A percentile compares a stretch with the other conserved stretches of the same genome.
Conservation (phyloP, 2,329 filamentous ascomycete species). For the Cladobotryum protrusum region DNA sequence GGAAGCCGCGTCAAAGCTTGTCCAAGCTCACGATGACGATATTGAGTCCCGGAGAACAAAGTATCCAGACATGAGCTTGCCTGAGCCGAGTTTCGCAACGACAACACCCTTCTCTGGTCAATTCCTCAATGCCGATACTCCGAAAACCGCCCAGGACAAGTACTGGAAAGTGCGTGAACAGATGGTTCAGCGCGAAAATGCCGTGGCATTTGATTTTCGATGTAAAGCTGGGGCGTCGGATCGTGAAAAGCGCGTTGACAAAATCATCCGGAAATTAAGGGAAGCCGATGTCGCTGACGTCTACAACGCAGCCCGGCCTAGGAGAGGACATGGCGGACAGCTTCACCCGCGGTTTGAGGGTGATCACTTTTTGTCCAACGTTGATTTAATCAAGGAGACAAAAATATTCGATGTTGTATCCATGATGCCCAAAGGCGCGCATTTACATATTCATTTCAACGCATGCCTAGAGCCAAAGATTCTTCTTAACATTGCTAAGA, state of each 20-base stretch:
- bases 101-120: background rate
- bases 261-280: conserved; percentile 34
- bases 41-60: too few species aligned
- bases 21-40: too few species aligned
- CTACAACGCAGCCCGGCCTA: conserved; percentile 27
- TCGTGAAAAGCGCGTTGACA: conserved; percentile 33
- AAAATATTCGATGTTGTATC: conserved; percentile 50
- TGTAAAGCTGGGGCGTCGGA: conserved; percentile 27
- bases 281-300: conserved; percentile 29
- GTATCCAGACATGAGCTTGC: too few species aligned
- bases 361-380: conserved; percentile 55
- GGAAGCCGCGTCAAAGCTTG: too few species aligned
- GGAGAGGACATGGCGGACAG: conserved; percentile 37
- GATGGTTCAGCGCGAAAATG: conserved; percentile 27
- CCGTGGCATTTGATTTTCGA: conserved; percentile 35
- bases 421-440: conserved; percentile 62
- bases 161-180: conserved; percentile 28
- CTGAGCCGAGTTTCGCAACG: background rate
- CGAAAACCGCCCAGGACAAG: conserved; percentile 9
- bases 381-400: conserved; percentile 48
- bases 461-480: conserved; percentile 58
- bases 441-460: conserved; percentile 74
- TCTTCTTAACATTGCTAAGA: conserved; percentile 50
- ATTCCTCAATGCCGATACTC: background rate
- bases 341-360: conserved; percentile 39